A percentile compares a stretch with the other conserved stretches of the same genome.
Evolutionary conservation across 805 yeast species (phyloP).

Genomic region (Zygosaccharomyces lentus): DNA sequence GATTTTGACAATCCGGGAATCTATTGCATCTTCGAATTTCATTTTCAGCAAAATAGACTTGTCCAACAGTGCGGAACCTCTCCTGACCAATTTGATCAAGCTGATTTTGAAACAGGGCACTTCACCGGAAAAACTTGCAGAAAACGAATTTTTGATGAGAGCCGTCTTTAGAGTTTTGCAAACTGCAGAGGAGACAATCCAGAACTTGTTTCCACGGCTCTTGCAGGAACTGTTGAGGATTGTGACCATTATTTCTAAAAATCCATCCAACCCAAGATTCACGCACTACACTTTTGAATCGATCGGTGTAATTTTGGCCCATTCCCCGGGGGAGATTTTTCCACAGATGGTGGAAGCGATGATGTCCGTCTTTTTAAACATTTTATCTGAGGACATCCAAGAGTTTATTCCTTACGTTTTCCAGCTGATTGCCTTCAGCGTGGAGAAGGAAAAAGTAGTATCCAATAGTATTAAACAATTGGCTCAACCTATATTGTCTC

Average conservation of each 20-base stretch:
- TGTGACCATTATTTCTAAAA: slow-evolving; percentile 65
- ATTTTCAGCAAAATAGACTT: slow-evolving; percentile 74
- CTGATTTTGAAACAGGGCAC: slow-evolving; percentile 55
- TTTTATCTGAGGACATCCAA: slow-evolving; percentile 79
- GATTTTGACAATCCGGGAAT: slow-evolving; percentile 69
- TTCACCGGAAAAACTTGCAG: slow-evolving; percentile 87
- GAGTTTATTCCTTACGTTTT: slow-evolving; percentile 92
- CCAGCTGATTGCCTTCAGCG: slow-evolving; percentile 77
- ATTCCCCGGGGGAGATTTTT: slow-evolving; percentile 34
- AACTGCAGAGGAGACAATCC: slow-evolving; percentile 64
- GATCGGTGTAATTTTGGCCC: slow-evolving; percentile 69
- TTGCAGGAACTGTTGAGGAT: slow-evolving; percentile 67
- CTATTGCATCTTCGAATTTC: slow-evolving; percentile 44
- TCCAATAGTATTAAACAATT: slow-evolving; percentile 64
- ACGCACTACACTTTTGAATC: slow-evolving; percentile 89
- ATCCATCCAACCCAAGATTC: slow-evolving; percentile 94
- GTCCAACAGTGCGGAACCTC: slow-evolving; percentile 52
- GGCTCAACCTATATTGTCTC: slow-evolving; percentile 78
- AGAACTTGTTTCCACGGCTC: slow-evolving; percentile 41
- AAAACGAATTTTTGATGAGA: slow-evolving; percentile 90
- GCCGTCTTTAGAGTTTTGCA: slow-evolving; percentile 78
- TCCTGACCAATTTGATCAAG: slow-evolving; percentile 62
- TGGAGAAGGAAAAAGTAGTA: slow-evolving; percentile 52
- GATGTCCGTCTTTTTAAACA: slow-evolving; percentile 61
- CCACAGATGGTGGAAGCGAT: slow-evolving; percentile 40